Conservation (phyloP, 179 eudicot genomes). For the Carnegiea gigantea region DNA sequence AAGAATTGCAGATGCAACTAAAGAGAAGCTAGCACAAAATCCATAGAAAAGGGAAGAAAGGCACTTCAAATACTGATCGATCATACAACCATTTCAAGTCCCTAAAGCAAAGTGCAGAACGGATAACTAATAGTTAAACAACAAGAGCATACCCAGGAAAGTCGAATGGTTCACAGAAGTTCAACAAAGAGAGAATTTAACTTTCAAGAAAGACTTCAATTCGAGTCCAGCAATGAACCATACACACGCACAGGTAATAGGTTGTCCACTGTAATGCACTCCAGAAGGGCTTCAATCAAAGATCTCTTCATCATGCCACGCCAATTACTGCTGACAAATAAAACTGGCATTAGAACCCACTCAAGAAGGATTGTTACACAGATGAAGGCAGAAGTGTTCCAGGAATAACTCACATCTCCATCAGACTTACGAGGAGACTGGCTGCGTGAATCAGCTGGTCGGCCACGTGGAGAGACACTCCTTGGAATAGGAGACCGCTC, state of each 20-base stretch:
- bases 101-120: conserved; percentile 18
- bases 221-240: conserved; percentile 29
- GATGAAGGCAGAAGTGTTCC: neutral
- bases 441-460: conserved; percentile 63
- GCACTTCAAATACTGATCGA: neutral
- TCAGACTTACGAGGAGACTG: conserved; percentile 74
- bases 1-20: too few species aligned
- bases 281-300: conserved; percentile 12
- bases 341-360: neutral
- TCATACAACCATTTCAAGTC: conserved; percentile 10
- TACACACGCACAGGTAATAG: conserved; percentile 21
- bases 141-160: conserved; percentile 42
- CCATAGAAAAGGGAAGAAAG: neutral
- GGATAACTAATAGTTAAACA: conserved; percentile 22
- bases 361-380: neutral
- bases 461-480: conserved; percentile 61
- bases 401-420: conserved; percentile 59
- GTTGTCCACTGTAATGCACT: conserved; percentile 14
- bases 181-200: conserved; percentile 35
- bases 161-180: conserved; percentile 31
- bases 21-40: neutral
- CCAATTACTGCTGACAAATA: conserved; percentile 29
- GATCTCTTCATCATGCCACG: neutral
- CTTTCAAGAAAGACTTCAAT: conserved; percentile 25
- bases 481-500: conserved; percentile 53